Percentiles rank a stretch among this genome's conserved stretches.
Evolutionary conservation across 306 rosid genomes (phyloP).

Genomic region (Cucurbita moschata): DNA sequence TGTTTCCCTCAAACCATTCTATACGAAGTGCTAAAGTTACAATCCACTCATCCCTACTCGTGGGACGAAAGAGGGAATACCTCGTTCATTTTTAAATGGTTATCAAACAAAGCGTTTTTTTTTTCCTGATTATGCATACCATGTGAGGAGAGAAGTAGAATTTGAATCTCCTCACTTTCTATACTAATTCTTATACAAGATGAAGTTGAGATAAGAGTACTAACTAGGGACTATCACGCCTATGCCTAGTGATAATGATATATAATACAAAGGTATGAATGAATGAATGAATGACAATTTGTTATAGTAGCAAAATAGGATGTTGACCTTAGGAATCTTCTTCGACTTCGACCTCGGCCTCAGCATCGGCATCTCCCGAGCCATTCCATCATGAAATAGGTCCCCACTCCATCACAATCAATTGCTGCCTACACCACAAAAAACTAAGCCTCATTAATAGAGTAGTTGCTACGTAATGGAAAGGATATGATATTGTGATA

Average conservation of each 20-base stretch:
- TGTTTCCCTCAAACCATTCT: not conserved
- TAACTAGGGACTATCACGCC: not conserved
- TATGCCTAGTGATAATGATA: not conserved
- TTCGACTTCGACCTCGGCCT: not conserved
- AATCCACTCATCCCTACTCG: not conserved
- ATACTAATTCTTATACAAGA: not conserved
- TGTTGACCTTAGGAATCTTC: not conserved
- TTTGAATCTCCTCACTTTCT: too few species aligned
- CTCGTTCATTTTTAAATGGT: not conserved
- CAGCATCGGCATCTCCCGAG: slow-evolving; percentile 5
- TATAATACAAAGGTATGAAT: not conserved
- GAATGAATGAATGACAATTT: not conserved
- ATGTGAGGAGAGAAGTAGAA: too few species aligned
- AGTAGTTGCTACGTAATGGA: not conserved
- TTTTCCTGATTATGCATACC: too few species aligned
- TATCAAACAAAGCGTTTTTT: too few species aligned
- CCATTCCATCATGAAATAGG: slow-evolving; percentile 31
- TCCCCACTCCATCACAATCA: slow-evolving; percentile 30
- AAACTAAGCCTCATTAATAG: not conserved
- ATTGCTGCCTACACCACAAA: slow-evolving; percentile 16
- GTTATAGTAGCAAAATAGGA: not conserved
- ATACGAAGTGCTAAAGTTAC: not conserved
- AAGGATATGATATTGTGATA: not conserved
- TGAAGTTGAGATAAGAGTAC: not conserved
- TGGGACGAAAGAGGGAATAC: not conserved